Evolutionary conservation across 208 protist genomes (phyloP).

Genomic region (Crithidia bombi): DNA sequence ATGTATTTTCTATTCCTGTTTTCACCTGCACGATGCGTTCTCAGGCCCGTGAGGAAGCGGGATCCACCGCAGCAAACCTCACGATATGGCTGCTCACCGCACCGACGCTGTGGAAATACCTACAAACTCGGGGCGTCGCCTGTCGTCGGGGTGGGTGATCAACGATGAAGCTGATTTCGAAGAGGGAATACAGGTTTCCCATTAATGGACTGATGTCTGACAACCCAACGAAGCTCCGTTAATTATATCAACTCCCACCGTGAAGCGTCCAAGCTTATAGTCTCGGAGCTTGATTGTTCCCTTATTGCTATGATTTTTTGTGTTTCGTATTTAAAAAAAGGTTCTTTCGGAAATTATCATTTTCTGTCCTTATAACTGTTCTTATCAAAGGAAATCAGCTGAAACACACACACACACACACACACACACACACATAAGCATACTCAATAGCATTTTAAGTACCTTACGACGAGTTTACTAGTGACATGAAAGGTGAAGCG

Average conservation of each 20-base stretch:
- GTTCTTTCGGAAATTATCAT: no score
- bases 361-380: no score
- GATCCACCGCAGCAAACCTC: conserved; percentile 23
- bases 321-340: no score
- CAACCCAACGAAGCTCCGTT: conserved; percentile 42
- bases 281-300: conserved; percentile 6
- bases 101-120: conserved; percentile 70
- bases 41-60: conserved; percentile 23
- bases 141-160: conserved; percentile 78
- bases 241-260: conserved; percentile 18
- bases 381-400: no score
- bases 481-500: no score
- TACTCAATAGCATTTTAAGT: no score
- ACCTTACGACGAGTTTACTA: no score
- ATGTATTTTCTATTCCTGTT: conserved; percentile 82
- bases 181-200: conserved; percentile 48
- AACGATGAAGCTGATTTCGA: conserved; percentile 73
- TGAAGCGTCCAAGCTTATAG: background rate
- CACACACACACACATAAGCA: no score
- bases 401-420: no score
- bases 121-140: conserved; percentile 70
- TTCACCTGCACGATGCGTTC: conserved; percentile 52
- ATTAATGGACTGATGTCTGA: conserved; percentile 85
- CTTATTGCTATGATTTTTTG: conserved; percentile 2
- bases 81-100: conserved; percentile 52